These are phyloP conservation scores for Pyrenophora graminea DNA, from an alignment of 2,329 filamentous ascomycete genomes.

Conservation along the genomic window DNA sequence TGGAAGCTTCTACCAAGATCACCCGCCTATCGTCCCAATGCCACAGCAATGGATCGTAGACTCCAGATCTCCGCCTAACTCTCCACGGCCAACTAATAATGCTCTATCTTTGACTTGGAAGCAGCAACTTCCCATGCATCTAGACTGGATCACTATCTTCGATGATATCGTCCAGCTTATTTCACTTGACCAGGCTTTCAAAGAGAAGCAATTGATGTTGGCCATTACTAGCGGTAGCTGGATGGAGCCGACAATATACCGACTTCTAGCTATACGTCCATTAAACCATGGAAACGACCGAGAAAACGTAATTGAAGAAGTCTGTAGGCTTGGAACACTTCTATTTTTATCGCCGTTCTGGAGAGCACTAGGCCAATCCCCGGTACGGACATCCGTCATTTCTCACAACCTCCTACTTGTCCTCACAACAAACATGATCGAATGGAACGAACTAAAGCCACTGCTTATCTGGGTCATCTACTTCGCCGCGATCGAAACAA, in stretches of 20 bases:
- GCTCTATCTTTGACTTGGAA: conserved; percentile 63
- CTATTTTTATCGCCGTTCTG: conserved; percentile 36
- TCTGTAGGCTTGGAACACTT: conserved; percentile 36
- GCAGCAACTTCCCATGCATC: conserved; percentile 47
- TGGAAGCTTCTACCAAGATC: conserved; percentile 36
- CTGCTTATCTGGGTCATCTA: conserved; percentile 35
- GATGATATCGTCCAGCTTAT: conserved; percentile 34
- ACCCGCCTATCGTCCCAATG: conserved; percentile 30
- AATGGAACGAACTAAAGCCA: conserved; percentile 36
- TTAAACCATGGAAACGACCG: conserved; percentile 16
- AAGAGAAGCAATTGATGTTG: conserved; percentile 25
- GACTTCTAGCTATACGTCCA: conserved; percentile 32
- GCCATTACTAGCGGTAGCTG: conserved; percentile 33
- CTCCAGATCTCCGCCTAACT: conserved; percentile 59
- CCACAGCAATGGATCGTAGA: conserved; percentile 28
- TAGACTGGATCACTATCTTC: conserved; percentile 36
- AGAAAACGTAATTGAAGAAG: conserved; percentile 34
- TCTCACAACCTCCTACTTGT: conserved; percentile 28
- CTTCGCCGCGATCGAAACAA: conserved; percentile 34
- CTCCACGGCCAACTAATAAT: conserved; percentile 56
- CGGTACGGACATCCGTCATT: conserved; percentile 31
- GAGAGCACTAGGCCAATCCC: conserved; percentile 30
- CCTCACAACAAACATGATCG: conserved; percentile 26
- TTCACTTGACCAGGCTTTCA: conserved; percentile 30
- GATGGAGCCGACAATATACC: conserved; percentile 35